Percentiles rank a stretch among this genome's conserved stretches.
Evolutionary conservation across 1,284 basidiomycete genomes (phyloP).

Genomic region (Cystobasidium slooffiae): DNA sequence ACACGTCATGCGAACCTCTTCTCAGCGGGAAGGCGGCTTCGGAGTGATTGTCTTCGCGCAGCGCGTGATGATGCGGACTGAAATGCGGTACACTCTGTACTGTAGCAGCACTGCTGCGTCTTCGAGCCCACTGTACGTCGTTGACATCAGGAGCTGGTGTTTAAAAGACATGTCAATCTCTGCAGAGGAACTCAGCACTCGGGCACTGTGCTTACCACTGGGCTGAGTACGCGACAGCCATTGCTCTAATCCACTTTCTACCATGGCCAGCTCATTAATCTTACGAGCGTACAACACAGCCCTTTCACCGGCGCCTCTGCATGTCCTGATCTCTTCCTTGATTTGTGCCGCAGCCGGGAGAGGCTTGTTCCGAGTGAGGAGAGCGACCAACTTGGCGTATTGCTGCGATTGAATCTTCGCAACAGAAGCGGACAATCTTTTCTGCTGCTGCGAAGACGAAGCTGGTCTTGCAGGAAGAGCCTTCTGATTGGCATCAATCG

Average conservation of each 20-base stretch:
- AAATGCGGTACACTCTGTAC: not conserved
- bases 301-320: constrained; percentile 71
- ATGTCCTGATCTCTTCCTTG: constrained; percentile 64
- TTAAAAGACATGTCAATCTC: not conserved
- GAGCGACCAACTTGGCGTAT: constrained; percentile 1
- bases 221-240: constrained; percentile 61
- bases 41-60: not conserved
- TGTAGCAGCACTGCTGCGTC: not conserved
- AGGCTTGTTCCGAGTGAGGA: constrained; percentile 33
- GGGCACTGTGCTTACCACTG: not conserved
- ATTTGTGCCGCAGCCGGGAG: constrained; percentile 44
- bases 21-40: constrained; percentile 12
- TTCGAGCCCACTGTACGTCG: not conserved
- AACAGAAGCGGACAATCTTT: not conserved
- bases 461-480: constrained; percentile 7
- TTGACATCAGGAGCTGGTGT: constrained; percentile 7
- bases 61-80: not conserved
- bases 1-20: constrained; percentile 14
- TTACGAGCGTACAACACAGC: constrained; percentile 77
- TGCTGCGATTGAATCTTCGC: not conserved
- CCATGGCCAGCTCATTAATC: constrained; percentile 77
- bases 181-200: not conserved
- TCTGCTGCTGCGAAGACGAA: not conserved
- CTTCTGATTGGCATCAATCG: not conserved
- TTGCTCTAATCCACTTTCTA: constrained; percentile 76